Percentiles rank a stretch among this genome's conserved stretches.
These are phyloP conservation scores for Quercus bicolor DNA, from an alignment of 306 rosid species.

Conservation along the genomic window DNA sequence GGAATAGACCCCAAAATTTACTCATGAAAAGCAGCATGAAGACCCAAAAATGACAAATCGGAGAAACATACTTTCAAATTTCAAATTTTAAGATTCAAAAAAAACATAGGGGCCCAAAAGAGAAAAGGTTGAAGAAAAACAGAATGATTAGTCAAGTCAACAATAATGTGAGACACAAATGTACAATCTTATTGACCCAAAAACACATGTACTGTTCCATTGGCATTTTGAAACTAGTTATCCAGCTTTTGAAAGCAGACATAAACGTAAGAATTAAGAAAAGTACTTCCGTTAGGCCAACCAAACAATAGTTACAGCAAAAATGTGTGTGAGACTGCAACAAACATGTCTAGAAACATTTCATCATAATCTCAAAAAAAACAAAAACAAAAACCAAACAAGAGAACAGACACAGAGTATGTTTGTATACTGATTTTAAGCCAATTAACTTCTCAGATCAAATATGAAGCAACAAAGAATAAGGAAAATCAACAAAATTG, in stretches of 20 bases:
- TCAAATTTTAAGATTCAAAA: neutral
- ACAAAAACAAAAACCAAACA: slow-evolving; percentile 19
- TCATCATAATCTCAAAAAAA: neutral
- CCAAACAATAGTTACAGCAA: slow-evolving; percentile 3
- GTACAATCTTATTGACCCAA: slow-evolving; percentile 28
- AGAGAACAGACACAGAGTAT: neutral
- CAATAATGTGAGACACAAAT: slow-evolving; percentile 13
- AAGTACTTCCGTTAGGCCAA: slow-evolving; percentile 31
- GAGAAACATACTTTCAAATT: slow-evolving; percentile 12
- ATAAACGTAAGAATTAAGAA: slow-evolving; percentile 47
- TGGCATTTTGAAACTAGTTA: slow-evolving; percentile 33
- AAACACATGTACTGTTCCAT: slow-evolving; percentile 41
- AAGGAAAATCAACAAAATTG: neutral
- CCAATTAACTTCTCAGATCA: neutral
- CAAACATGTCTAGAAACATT: slow-evolving; percentile 4
- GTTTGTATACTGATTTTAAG: slow-evolving; percentile 11
- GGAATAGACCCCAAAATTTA: neutral
- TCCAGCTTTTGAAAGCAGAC: slow-evolving; percentile 34
- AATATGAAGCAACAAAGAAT: slow-evolving; percentile 3
- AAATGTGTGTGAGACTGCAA: neutral
- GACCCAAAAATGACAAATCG: neutral
- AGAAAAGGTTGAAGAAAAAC: neutral
- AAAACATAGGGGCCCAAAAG: neutral
- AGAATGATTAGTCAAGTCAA: slow-evolving; percentile 15
- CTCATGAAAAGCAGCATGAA: neutral